Conservation (phyloP, 2,329 filamentous ascomycete species). For the Penicillium sclerotigenum region DNA sequence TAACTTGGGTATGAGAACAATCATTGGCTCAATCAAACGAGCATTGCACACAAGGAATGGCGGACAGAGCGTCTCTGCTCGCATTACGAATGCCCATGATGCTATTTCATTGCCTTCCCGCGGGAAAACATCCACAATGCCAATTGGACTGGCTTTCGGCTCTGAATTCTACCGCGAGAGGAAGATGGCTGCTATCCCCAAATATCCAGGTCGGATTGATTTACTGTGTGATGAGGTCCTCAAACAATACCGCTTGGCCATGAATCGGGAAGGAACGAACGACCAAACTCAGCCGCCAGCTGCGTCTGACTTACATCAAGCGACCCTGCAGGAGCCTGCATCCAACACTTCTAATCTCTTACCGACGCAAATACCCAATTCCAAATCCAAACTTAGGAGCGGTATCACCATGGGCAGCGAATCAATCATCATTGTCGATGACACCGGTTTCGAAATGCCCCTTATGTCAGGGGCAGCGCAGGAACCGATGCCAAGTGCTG, state of each 20-base stretch:
- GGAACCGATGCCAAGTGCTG: neutral
- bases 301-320: slow-evolving; percentile 7
- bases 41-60: slow-evolving; percentile 65
- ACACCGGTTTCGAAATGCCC: slow-evolving; percentile 46
- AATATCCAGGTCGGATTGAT: slow-evolving; percentile 68
- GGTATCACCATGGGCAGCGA: slow-evolving; percentile 76
- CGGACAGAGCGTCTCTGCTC: slow-evolving; percentile 31
- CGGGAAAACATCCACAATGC: slow-evolving; percentile 43
- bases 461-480: slow-evolving; percentile 40
- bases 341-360: neutral
- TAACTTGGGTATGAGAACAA: slow-evolving; percentile 72
- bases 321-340: slow-evolving; percentile 1
- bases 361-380: slow-evolving; percentile 16
- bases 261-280: slow-evolving; percentile 41
- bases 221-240: slow-evolving; percentile 73
- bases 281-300: slow-evolving; percentile 4
- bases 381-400: slow-evolving; percentile 43
- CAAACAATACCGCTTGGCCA: slow-evolving; percentile 73
- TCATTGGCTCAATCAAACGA: slow-evolving; percentile 81
- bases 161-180: slow-evolving; percentile 45
- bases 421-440: slow-evolving; percentile 84
- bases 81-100: slow-evolving; percentile 35
- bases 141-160: slow-evolving; percentile 45
- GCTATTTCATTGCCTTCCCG: slow-evolving; percentile 28
- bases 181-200: slow-evolving; percentile 34